phyloP scores from a whole-genome alignment of 1,284 basidiomycete genomes.

The Fomitopsis palustris region DNA sequence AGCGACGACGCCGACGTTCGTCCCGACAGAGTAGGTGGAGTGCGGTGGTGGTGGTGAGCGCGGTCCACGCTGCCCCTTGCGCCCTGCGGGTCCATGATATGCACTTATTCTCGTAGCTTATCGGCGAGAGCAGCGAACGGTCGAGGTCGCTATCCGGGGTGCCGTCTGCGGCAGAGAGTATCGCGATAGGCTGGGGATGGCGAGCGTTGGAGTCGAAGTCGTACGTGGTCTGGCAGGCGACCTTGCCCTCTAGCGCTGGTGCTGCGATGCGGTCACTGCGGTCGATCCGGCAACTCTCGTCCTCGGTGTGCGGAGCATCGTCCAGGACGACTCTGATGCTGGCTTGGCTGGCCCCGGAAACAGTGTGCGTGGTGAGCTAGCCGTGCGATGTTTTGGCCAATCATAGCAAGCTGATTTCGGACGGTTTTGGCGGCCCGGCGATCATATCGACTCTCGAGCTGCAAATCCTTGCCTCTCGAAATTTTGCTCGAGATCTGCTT shows the following conservation, averaged over 20 bases:
- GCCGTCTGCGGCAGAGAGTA: not conserved
- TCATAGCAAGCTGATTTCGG: not conserved
- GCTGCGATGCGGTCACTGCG: not conserved
- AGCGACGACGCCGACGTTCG: slow-evolving; percentile 17
- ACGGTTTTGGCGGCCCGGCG: not conserved
- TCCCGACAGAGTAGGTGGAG: slow-evolving; percentile 4
- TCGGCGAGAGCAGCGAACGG: not conserved
- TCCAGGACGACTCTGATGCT: not conserved
- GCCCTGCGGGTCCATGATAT: not conserved
- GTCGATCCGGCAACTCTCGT: not conserved
- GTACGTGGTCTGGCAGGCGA: not conserved
- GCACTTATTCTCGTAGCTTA: not conserved
- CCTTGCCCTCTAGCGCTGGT: not conserved
- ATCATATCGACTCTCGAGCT: not conserved
- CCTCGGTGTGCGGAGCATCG: not conserved
- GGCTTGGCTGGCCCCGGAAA: not conserved
- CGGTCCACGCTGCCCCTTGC: not conserved
- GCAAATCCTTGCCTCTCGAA: not conserved
- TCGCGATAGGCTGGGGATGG: not conserved
- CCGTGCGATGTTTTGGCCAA: not conserved
- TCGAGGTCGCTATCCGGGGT: not conserved
- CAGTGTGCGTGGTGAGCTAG: not conserved
- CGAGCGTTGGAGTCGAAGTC: not conserved
- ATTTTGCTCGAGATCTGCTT: not conserved
- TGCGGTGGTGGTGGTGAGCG: not conserved